Evolutionary conservation across 805 yeast genomes (phyloP), one percentile per base, ranked within the genome.

Genomic region (Nakazawaea populi): DNA sequence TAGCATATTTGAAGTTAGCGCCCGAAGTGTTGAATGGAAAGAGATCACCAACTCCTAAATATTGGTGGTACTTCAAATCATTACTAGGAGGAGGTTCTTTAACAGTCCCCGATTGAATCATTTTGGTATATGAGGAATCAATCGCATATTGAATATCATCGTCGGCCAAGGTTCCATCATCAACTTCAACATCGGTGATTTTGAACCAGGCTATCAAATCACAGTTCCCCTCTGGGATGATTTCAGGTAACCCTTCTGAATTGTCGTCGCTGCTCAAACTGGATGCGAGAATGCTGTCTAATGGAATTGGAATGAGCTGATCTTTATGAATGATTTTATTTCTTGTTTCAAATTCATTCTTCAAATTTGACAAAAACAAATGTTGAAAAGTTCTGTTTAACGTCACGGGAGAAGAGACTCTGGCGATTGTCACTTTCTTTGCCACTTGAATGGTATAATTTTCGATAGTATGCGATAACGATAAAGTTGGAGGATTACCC

Each of bases 161-260:
- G 6, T 54, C 62, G 5, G 10, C 40, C 14, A 10, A 6, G 6
- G 27, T 47, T 47, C 31, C 55, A 2, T 65, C 71, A 4, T 75
- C 75, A 4, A 83, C 69, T 6, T 77, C 40, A 6, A 37, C n/a
- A 37, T 37, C 84, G 2, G 79, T 72, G 1, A 92, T 77, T 56
- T 79, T 79, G 66, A 90, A 92, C 97, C 97, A 92, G 0, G 90
- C 96, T 18, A 91, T 76, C 0, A 80, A 71, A 61, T 90, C 89
- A 1, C 87, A 82, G 27, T 73, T 73, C 0, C 88, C 89, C 3
- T 70, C 65, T 0, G 90, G 89, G 2, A 79, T 66, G 4, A 73
- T 68, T 2, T 64, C 64, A 0, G 71, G 70, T 11, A 60, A 61
- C 56, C 56, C 10, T 6, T 39, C 49, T 12, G 40, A 8, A 40